Conservation (phyloP, 352 stramenopile species). For the Phytophthora litchii region DNA sequence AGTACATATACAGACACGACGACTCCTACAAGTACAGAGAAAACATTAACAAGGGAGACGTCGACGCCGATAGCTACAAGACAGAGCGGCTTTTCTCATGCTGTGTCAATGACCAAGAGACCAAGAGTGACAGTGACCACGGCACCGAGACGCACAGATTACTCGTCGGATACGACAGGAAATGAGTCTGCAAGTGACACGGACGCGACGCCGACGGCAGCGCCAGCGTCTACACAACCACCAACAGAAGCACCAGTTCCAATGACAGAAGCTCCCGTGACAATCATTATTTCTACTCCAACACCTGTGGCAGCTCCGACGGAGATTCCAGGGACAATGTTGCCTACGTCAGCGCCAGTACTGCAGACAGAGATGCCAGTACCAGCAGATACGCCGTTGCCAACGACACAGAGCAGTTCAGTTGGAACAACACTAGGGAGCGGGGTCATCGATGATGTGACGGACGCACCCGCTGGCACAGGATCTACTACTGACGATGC, state of each 20-base stretch:
- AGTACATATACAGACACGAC: no score
- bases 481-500: constrained; percentile 21
- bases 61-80: neutral
- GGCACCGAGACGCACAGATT: neutral
- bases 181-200: neutral
- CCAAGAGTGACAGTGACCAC: constrained; percentile 3
- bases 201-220: constrained; percentile 21
- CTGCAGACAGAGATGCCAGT: neutral
- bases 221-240: constrained; percentile 7
- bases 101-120: constrained; percentile 14
- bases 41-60: no score
- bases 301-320: constrained; percentile 1
- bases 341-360: constrained; percentile 2
- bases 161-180: neutral
- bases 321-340: constrained; percentile 5
- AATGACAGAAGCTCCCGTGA: neutral
- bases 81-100: neutral
- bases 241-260: constrained; percentile 1
- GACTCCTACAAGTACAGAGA: no score
- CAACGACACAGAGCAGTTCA: constrained; percentile 14
- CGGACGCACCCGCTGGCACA: constrained; percentile 7
- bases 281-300: no score
- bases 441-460: neutral
- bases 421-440: neutral
- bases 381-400: neutral